Evolutionary conservation across 495 filamentous ascomycete species (phyloP).

Genomic region (Podospora anserina): DNA sequence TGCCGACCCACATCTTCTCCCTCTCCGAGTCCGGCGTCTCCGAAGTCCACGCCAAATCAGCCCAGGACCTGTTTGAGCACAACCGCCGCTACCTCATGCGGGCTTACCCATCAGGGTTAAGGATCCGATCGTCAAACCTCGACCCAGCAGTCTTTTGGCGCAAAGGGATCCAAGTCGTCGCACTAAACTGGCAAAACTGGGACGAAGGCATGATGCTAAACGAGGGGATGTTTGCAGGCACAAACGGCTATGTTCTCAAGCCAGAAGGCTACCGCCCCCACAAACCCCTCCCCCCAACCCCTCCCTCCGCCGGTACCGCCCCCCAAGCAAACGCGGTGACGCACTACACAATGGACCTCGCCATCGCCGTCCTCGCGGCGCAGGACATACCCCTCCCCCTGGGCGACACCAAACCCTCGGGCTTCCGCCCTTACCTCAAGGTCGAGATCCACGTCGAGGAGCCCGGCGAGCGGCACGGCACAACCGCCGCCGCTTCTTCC

Average conservation of each 20-base stretch:
- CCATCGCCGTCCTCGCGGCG: slow-evolving; percentile 53
- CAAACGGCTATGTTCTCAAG: slow-evolving; percentile 81
- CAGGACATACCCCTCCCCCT: slow-evolving; percentile 56
- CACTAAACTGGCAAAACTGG: slow-evolving; percentile 89
- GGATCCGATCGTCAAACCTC: slow-evolving; percentile 79
- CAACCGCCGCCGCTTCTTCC: no score
- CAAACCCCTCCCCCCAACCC: background rate
- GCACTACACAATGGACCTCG: slow-evolving; percentile 51
- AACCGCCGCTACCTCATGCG: slow-evolving; percentile 85
- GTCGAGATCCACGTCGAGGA: slow-evolving; percentile 78
- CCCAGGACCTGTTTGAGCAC: slow-evolving; percentile 67
- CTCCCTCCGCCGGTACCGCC: slow-evolving; percentile 4
- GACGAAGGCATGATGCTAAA: slow-evolving; percentile 96
- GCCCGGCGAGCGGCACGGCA: slow-evolving; percentile 45
- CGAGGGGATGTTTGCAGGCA: slow-evolving; percentile 82
- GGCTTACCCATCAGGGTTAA: slow-evolving; percentile 78
- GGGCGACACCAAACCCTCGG: slow-evolving; percentile 50
- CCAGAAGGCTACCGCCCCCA: slow-evolving; percentile 43
- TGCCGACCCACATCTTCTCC: slow-evolving; percentile 83
- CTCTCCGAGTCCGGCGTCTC: slow-evolving; percentile 76
- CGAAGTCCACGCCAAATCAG: slow-evolving; percentile 61
- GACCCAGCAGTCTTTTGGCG: slow-evolving; percentile 84
- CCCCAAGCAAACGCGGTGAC: slow-evolving; percentile 34
- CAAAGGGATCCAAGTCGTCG: slow-evolving; percentile 86
- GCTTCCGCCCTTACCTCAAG: slow-evolving; percentile 77